Evolutionary conservation across 352 stramenopile genomes (phyloP), one percentile per base, ranked within the genome.

Genomic region (Globisporangium canariense): DNA sequence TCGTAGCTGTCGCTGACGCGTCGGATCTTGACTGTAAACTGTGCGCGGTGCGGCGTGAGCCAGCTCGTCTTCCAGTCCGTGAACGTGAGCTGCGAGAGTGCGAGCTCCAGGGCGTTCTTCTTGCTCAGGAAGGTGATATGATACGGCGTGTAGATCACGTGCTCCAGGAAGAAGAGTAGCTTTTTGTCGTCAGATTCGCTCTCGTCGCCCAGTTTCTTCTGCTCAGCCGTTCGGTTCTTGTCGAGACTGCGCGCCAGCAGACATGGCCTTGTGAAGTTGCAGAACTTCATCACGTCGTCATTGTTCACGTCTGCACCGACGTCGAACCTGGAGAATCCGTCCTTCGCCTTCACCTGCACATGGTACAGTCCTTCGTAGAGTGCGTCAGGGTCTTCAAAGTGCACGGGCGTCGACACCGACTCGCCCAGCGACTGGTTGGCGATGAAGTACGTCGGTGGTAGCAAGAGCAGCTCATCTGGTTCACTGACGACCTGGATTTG

Each of bases 351-450:
- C 10, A 93, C 62, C 20, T 64, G 73, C 6, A 84, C 69, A 54
- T 77, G 66, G 49, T 90, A 93, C 4, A 56, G 40, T n/a, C 71
- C 71, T 4, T 60, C 67, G 51, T 62, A 75, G 11, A 64, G 63
- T 38, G 60, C 64, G 55, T 93, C 81, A 0, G 80, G 70, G 55
- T 91, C 80, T 8, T 81, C 66, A 41, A 93, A 93, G 2, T 54
- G 58, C 32, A 90, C 67, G 18, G 84, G 79, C 2, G 76, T 75
- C 7, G 53, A 41, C 14, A 79, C 57, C 2, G 30, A 20, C 10
- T 75, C 66, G 11, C 53, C 64, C 34, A 56, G 64, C 0, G 66
- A 65, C 28, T 56, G 20, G n/a, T 76, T 78, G 13, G 73, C 62
- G 4, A 58, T 64, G 16, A 86, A 81, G 4, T 62, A 32, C 20